Evolutionary conservation across 495 filamentous ascomycete genomes (phyloP).

Genomic region (Lepidopterella palustris): DNA sequence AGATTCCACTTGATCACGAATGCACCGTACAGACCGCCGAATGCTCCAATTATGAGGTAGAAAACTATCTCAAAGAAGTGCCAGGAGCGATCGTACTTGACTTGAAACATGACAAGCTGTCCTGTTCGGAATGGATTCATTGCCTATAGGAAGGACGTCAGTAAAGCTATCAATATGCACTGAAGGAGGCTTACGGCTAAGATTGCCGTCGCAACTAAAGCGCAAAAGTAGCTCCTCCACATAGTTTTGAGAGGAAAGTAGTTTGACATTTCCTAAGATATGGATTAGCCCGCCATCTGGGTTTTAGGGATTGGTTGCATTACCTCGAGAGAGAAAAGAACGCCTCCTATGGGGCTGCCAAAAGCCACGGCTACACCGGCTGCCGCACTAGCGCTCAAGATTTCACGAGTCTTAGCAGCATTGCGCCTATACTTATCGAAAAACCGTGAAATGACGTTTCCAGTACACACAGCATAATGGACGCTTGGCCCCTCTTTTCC

Average conservation of each 20-base stretch:
- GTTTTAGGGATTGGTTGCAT: not conserved
- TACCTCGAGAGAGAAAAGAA: slow-evolving; percentile 89
- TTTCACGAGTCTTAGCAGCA: slow-evolving; percentile 91
- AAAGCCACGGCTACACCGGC: slow-evolving; percentile 96
- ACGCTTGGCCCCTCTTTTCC: slow-evolving; percentile 98
- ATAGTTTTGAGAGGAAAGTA: slow-evolving; percentile 97
- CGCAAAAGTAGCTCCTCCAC: slow-evolving; percentile 98
- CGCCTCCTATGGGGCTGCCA: slow-evolving; percentile 93
- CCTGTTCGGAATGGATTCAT: slow-evolving; percentile 98
- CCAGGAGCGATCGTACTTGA: slow-evolving; percentile 92
- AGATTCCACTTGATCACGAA: slow-evolving; percentile 99
- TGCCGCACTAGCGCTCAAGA: slow-evolving; percentile 87
- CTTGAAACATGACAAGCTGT: slow-evolving; percentile 99
- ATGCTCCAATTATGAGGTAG: slow-evolving; percentile 84
- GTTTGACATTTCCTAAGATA: slow-evolving; percentile 78
- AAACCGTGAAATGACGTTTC: slow-evolving; percentile 89
- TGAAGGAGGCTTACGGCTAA: slow-evolving; percentile 52
- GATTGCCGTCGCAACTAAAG: slow-evolving; percentile 89
- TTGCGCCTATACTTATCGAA: slow-evolving; percentile 91
- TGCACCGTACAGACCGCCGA: slow-evolving; percentile 91
- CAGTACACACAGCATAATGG: slow-evolving; percentile 95
- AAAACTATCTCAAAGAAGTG: slow-evolving; percentile 96
- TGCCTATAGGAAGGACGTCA: slow-evolving; percentile 38
- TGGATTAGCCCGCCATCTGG: slow-evolving; percentile 22
- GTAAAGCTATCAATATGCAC: not conserved